A percentile compares a stretch with the other conserved stretches of the same genome.
These are phyloP conservation scores for Biscogniauxia sp. DNA, from an alignment of 2,329 filamentous ascomycete genomes.

Conservation along the genomic window DNA sequence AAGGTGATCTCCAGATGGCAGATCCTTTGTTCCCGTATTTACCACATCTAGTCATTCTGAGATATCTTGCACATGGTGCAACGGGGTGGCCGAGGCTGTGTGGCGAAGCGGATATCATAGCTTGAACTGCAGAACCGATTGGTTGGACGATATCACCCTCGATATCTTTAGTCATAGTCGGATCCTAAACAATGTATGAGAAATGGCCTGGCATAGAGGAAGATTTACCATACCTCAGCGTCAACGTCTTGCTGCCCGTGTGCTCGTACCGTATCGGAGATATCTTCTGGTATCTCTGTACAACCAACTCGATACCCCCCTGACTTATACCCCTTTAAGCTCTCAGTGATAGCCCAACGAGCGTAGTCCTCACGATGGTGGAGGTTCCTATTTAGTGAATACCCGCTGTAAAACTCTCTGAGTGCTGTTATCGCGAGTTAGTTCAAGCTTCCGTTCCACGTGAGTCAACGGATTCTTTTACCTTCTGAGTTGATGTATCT, in stretches of 20 bases:
- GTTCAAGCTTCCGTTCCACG: too few relatives aligned
- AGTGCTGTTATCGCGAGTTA: too few relatives aligned
- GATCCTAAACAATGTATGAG: conserved; percentile 4
- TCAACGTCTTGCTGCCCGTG: conserved; percentile 26
- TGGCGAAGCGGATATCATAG: conserved; percentile 24
- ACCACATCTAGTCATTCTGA: conserved; percentile 25
- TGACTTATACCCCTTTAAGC: too few relatives aligned
- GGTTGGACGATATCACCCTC: conserved; percentile 15
- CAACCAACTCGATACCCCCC: too few relatives aligned
- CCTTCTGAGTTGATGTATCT: too few relatives aligned
- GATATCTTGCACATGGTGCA: conserved; percentile 21
- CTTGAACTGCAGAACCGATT: conserved; percentile 19
- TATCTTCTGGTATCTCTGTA: conserved; percentile 1
- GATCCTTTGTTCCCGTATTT: conserved; percentile 22
- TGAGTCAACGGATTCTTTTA: too few relatives aligned
- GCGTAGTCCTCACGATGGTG: too few relatives aligned
- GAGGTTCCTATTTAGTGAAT: too few relatives aligned
- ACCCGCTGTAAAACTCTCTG: too few relatives aligned
- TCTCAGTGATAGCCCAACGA: too few relatives aligned
- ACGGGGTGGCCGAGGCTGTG: conserved; percentile 29
- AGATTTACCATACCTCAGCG: conserved; percentile 16
- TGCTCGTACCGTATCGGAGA: conserved; percentile 17
- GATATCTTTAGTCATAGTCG: conserved; percentile 5
- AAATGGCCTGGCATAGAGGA: not conserved
- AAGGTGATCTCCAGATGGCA: conserved; percentile 23